Conservation (phyloP, 148 eudicot species). For the Bassia scoparia region DNA sequence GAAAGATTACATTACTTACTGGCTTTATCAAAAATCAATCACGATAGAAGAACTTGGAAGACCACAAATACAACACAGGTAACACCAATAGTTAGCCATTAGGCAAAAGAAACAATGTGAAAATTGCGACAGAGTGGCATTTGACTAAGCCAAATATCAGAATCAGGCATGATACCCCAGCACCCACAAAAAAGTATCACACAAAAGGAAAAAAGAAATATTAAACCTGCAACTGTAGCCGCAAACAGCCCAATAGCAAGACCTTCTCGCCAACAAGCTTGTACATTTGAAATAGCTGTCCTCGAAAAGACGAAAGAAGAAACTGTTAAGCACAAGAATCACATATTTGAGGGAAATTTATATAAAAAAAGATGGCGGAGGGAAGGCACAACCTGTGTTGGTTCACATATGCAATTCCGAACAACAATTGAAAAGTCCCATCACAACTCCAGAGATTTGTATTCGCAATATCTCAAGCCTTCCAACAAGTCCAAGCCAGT, state of each 20-base stretch:
- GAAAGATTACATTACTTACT: no score
- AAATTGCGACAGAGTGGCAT: neutral
- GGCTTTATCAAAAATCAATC: no score
- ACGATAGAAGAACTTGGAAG: no score
- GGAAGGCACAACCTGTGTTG: conserved; percentile 77
- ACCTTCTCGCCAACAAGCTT: conserved; percentile 81
- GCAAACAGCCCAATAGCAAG: conserved; percentile 95
- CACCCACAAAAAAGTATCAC: neutral
- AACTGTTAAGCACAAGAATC: conserved; percentile 11
- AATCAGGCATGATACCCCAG: neutral
- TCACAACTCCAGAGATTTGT: conserved; percentile 75
- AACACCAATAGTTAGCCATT: no score
- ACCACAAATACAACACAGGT: no score
- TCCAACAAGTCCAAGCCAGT: conserved; percentile 93
- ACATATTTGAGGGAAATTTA: neutral
- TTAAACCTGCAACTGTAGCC: conserved; percentile 84
- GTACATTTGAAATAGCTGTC: conserved; percentile 98
- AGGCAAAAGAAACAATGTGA: no score
- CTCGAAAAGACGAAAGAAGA: conserved; percentile 35
- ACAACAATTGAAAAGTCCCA: conserved; percentile 97
- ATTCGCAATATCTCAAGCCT: conserved; percentile 79
- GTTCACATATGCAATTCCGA: conserved; percentile 90
- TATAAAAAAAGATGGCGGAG: neutral
- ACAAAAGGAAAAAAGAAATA: neutral
- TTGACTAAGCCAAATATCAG: neutral